Base-by-base conservation (phyloP, 768 basidiomycete genomes). In the Tulasnella sp. region DNA sequence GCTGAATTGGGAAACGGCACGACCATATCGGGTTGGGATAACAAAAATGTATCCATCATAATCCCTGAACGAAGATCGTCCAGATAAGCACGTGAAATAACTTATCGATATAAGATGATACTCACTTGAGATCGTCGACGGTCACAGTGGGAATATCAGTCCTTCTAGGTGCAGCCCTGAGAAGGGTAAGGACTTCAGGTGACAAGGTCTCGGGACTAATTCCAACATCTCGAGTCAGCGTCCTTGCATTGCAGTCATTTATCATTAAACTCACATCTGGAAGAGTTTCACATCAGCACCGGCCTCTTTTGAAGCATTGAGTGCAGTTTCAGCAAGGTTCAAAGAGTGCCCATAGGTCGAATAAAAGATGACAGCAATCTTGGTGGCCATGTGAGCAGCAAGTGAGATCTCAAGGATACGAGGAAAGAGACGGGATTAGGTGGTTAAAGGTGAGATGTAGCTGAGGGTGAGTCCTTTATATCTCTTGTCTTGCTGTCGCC, bases 181-280 rank as follows among this genome's bases (percentile, higher is more conserved):
- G 63, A 60, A 64, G 64, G 20, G 44, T 57, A 9, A 65, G 59
- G 50, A 65, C 56, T 54, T 69, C 68, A n/a, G 64, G 60, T 24
- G 63, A 54, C 45, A 68, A 63, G 24, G 63, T 68, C 55, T 68
- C 66, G 45, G 65, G 58, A 60, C 51, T 53, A 24, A 75, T 74
- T 24, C 64, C 66, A 3, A 61, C 71, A 15, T 5, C 56, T 13
- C 74, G 74, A 2, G 70, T 71, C 10, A 46, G 41, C 2, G 28
- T 6, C 13, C 29, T 13, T 22, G 28, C 34, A 13, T 20, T n/a
- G 22, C 25, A 22, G 22, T 10, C 29, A 19, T n/a, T 10, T 22
- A 4, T 46, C 7, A 25, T 16, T 7, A n/a, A 13, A 8, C 51
- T 53, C 19, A 53, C 51, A 69, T 62, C 52, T 61, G 60, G 60